Percentiles rank a stretch among this genome's conserved stretches.
These are phyloP conservation scores for Sarocladium oryzae DNA, from an alignment of 2,329 filamentous ascomycete species.

Conservation along the genomic window DNA sequence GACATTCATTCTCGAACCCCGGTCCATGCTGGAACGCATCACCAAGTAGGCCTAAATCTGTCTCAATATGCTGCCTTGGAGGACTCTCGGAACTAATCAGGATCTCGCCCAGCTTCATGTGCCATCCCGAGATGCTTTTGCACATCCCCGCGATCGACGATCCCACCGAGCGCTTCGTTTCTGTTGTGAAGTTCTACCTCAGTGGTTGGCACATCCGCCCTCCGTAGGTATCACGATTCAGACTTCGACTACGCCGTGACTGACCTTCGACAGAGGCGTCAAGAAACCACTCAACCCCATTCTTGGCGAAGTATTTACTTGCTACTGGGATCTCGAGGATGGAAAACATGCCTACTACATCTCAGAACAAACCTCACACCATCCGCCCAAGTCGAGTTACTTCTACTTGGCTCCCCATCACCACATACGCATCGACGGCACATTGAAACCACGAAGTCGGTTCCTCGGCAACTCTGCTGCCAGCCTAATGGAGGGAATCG, in stretches of 20 bases:
- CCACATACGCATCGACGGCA: slow-evolving; percentile 90
- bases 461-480: slow-evolving; percentile 96
- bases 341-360: slow-evolving; percentile 89
- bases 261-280: slow-evolving; percentile 61
- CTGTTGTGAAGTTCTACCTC: slow-evolving; percentile 95
- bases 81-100: background rate
- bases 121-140: slow-evolving; percentile 91
- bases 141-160: slow-evolving; percentile 84
- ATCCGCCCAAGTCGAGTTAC: slow-evolving; percentile 97
- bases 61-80: background rate
- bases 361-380: slow-evolving; percentile 94
- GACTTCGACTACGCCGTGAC: slow-evolving; percentile 11
- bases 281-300: slow-evolving; percentile 98
- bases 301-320: slow-evolving; percentile 87
- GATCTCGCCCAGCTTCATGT: slow-evolving; percentile 77
- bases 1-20: slow-evolving; percentile 95
- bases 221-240: slow-evolving; percentile 58
- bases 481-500: slow-evolving; percentile 96
- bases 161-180: slow-evolving; percentile 81
- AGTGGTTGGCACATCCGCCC: slow-evolving; percentile 99
- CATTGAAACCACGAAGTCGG: slow-evolving; percentile 87
- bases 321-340: slow-evolving; percentile 90
- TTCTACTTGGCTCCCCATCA: slow-evolving; percentile 97
- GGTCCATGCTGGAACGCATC: slow-evolving; percentile 97
- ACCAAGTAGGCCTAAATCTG: slow-evolving; percentile 66